These are phyloP conservation scores for Diplocarpon mali DNA, from an alignment of 2,329 filamentous ascomycete genomes.

Conservation along the genomic window DNA sequence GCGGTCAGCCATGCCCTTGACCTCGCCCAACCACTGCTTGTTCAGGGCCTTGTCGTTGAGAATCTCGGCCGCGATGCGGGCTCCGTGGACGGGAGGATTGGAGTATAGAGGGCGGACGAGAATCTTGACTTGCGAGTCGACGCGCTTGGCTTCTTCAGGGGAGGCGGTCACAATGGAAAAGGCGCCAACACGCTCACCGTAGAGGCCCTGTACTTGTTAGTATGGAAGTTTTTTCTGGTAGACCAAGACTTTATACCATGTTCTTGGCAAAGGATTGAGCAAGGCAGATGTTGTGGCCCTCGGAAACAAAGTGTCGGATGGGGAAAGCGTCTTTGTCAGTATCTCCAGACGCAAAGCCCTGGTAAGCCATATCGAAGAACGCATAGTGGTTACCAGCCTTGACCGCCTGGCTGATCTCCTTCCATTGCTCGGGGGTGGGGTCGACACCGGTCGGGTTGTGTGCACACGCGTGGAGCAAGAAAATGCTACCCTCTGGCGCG, in stretches of 20 bases:
- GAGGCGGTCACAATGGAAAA: conserved; percentile 86
- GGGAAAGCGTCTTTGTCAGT: conserved; percentile 90
- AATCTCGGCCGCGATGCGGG: conserved; percentile 85
- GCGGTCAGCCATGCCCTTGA: conserved; percentile 97
- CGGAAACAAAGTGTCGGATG: conserved; percentile 81
- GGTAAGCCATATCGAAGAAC: conserved; percentile 99
- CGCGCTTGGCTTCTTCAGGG: conserved; percentile 83
- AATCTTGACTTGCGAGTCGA: conserved; percentile 98
- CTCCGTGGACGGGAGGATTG: conserved; percentile 94
- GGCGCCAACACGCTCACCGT: conserved; percentile 93
- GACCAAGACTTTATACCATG: conserved; percentile 53
- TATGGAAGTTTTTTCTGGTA: conserved; percentile 2
- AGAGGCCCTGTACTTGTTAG: conserved; percentile 57
- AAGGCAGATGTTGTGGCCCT: conserved; percentile 81
- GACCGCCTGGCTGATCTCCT: conserved; percentile 75
- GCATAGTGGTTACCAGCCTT: conserved; percentile 81
- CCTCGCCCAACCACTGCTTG: conserved; percentile 89
- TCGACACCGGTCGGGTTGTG: conserved; percentile 98
- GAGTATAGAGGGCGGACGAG: conserved; percentile 95
- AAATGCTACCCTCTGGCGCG: conserved; percentile 75
- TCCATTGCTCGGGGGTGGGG: conserved; percentile 86
- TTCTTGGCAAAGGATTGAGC: conserved; percentile 98
- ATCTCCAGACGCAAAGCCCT: conserved; percentile 90
- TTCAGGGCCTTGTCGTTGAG: conserved; percentile 77
- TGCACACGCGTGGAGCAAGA: conserved; percentile 92